Conservation (phyloP, 2,329 filamentous ascomycete genomes). For the Zymoseptoria ardabiliae region DNA sequence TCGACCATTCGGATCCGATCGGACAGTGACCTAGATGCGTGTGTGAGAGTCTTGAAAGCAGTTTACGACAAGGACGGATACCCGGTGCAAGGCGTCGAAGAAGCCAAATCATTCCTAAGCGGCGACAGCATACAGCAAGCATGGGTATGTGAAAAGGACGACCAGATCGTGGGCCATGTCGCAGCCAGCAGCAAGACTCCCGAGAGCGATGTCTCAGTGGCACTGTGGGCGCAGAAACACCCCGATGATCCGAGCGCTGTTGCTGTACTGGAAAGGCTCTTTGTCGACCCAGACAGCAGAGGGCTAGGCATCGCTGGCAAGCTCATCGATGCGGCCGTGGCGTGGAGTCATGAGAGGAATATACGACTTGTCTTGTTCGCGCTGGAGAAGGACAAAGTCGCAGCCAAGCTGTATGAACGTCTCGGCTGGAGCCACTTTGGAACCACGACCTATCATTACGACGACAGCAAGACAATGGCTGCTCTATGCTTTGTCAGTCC, state of each 20-base stretch:
- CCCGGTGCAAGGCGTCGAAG: slow-evolving; percentile 21
- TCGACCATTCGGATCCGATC: slow-evolving; percentile 13
- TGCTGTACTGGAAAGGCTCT: slow-evolving; percentile 23
- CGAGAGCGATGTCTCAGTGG: slow-evolving; percentile 15
- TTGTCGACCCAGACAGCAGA: slow-evolving; percentile 17
- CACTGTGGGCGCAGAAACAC: slow-evolving; percentile 9
- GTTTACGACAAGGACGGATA: slow-evolving; percentile 21
- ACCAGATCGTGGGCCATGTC: slow-evolving; percentile 18
- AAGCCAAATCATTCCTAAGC: slow-evolving; percentile 12
- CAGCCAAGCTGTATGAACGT: slow-evolving; percentile 19
- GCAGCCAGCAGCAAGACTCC: slow-evolving; percentile 5
- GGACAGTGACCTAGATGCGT: slow-evolving; percentile 16
- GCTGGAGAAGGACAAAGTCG: slow-evolving; percentile 18
- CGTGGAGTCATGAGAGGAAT: slow-evolving; percentile 5
- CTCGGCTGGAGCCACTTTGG: slow-evolving; percentile 20
- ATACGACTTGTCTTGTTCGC: slow-evolving; percentile 19
- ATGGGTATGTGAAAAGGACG: slow-evolving; percentile 19
- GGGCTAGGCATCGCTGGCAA: slow-evolving; percentile 14
- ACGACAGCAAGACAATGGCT: slow-evolving; percentile 10
- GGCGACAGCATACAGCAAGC: slow-evolving; percentile 7
- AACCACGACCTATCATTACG: slow-evolving; percentile 8
- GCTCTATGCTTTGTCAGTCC: slow-evolving; percentile 16
- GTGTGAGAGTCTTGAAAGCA: slow-evolving; percentile 15
- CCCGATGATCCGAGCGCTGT: slow-evolving; percentile 4
- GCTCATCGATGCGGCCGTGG: slow-evolving; percentile 13